A percentile compares a stretch with the other conserved stretches of the same genome.
phyloP scores from a whole-genome alignment of 164 flowering plant species.

The Taxillus chinensis region DNA sequence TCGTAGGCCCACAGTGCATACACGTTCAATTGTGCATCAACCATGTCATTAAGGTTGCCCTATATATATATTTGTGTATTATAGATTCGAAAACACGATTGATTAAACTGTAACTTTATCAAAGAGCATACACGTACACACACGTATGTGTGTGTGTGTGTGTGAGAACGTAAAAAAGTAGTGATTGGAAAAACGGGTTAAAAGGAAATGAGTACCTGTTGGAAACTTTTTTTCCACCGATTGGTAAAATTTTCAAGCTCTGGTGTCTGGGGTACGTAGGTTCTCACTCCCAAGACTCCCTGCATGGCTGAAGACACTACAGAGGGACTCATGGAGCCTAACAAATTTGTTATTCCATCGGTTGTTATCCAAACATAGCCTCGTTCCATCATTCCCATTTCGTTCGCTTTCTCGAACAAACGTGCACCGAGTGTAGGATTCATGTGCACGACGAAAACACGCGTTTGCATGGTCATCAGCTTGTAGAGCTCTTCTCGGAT shows the following conservation, averaged over 20 bases:
- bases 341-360: constrained; percentile 7
- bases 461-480: constrained; percentile 21
- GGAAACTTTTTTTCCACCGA: constrained; percentile 3
- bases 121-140: too few relatives aligned
- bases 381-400: constrained; percentile 25
- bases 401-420: constrained; percentile 14
- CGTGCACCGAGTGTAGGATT: constrained; percentile 10
- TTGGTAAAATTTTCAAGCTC: constrained; percentile 4
- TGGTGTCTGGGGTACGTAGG: constrained; percentile 4
- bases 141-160: constrained; percentile 13
- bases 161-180: too few relatives aligned
- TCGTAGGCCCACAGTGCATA: constrained; percentile 17
- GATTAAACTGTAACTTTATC: constrained; percentile 17
- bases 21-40: not conserved
- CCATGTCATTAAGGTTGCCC: constrained; percentile 1
- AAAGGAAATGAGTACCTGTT: constrained; percentile 19
- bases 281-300: constrained; percentile 21
- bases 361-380: constrained; percentile 34
- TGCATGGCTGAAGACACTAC: constrained; percentile 18
- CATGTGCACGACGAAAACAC: constrained; percentile 32
- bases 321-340: constrained; percentile 4
- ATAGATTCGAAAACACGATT: constrained; percentile 16
- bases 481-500: constrained; percentile 17
- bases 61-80: constrained; percentile 8
- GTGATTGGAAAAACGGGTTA: constrained; percentile 35